Percentiles rank a stretch among this genome's conserved stretches.
These are phyloP conservation scores for Camelina hispida DNA, from an alignment of 345 rosid genomes.

Conservation along the genomic window DNA sequence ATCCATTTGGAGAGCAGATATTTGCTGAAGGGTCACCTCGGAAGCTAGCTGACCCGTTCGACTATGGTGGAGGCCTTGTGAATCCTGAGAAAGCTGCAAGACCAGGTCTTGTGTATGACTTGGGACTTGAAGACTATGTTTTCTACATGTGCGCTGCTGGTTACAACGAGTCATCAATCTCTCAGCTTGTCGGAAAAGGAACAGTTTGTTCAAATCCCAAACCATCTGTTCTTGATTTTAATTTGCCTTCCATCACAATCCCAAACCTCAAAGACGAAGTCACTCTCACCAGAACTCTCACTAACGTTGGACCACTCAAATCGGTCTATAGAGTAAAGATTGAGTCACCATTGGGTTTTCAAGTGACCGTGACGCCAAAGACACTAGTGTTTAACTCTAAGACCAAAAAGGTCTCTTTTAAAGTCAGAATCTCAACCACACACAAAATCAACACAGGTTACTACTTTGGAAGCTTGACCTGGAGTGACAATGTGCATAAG, in stretches of 20 bases:
- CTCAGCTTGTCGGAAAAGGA: constrained; percentile 44
- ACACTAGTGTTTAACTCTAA: constrained; percentile 31
- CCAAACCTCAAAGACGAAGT: constrained; percentile 33
- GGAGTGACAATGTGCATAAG: constrained; percentile 42
- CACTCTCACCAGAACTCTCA: constrained; percentile 47
- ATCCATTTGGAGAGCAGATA: constrained; percentile 48
- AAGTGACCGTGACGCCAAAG: constrained; percentile 34
- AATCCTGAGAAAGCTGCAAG: constrained; percentile 56
- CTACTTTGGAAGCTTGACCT: constrained; percentile 53
- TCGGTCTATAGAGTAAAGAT: constrained; percentile 42
- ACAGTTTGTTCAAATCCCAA: constrained; percentile 34
- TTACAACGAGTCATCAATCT: constrained; percentile 55
- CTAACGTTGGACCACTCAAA: constrained; percentile 48
- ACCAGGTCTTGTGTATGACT: constrained; percentile 68
- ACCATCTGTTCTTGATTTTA: constrained; percentile 43
- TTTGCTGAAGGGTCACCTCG: constrained; percentile 48
- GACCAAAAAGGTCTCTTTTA: constrained; percentile 34
- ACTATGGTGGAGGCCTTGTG: constrained; percentile 68
- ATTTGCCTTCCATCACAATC: constrained; percentile 55
- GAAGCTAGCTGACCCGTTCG: constrained; percentile 53
- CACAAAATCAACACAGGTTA: constrained; percentile 47
- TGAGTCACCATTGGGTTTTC: constrained; percentile 39
- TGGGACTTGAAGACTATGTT: constrained; percentile 52
- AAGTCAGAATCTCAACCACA: constrained; percentile 33
- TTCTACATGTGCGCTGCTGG: constrained; percentile 52